Evolutionary conservation across 2,329 filamentous ascomycete species (phyloP).

Genomic region (Eutypella sp.): DNA sequence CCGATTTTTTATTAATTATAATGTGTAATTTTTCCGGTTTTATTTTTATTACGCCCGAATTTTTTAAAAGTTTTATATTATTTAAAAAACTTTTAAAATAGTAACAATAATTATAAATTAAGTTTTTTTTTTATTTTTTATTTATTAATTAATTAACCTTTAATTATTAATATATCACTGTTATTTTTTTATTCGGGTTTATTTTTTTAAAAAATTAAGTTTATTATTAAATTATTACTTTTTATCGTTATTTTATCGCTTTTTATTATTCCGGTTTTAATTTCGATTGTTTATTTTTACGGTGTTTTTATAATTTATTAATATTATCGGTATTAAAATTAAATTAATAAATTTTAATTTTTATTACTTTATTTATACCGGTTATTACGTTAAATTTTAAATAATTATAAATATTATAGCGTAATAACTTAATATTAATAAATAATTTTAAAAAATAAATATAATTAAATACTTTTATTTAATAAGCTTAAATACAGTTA

Average conservation of each 20-base stretch:
- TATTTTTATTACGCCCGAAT: not conserved
- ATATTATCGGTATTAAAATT: not conserved
- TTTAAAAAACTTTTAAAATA: not conserved
- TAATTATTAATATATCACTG: not conserved
- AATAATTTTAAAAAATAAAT: not conserved
- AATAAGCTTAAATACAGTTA: too few species aligned
- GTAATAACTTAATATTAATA: not conserved
- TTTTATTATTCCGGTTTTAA: not conserved
- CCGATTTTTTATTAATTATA: not conserved
- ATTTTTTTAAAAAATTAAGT: not conserved
- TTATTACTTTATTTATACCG: not conserved
- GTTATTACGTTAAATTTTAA: not conserved
- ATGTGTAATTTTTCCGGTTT: not conserved
- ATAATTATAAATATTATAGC: not conserved
- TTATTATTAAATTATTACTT: not conserved
- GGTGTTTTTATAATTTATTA: not conserved
- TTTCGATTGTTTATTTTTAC: not conserved
- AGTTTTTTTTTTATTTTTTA: not conserved
- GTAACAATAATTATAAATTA: not conserved
- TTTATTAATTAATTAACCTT: not conserved
- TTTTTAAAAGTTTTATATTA: not conserved
- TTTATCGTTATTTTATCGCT: too few species aligned
- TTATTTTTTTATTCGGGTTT: not conserved
- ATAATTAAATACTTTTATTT: too few species aligned
- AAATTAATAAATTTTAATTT: not conserved